phyloP scores from a whole-genome alignment of 352 stramenopile genomes.

The Globisporangium sylvaticum region DNA sequence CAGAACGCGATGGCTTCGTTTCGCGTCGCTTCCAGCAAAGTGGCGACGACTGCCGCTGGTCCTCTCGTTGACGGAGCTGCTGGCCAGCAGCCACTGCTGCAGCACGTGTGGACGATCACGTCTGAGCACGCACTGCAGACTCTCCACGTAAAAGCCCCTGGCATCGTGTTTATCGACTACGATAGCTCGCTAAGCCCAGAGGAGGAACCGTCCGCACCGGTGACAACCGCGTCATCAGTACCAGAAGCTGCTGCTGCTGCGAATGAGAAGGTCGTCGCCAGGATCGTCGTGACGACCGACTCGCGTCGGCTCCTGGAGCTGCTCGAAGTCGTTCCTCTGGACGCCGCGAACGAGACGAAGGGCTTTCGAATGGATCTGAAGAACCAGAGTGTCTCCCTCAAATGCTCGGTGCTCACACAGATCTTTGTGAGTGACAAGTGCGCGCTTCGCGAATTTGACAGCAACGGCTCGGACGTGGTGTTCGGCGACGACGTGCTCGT shows the following conservation, averaged over 20 bases:
- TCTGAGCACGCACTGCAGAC: background rate
- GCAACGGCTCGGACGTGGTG: background rate
- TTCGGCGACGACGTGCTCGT: conserved; percentile 8
- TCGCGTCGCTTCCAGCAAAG: background rate
- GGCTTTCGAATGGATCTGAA: conserved; percentile 1
- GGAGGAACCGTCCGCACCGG: background rate
- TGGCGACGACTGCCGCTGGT: background rate
- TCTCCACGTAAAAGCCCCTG: conserved; percentile 6
- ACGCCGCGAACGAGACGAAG: background rate
- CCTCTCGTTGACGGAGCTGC: background rate
- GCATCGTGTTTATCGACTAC: conserved; percentile 1
- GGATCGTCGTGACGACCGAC: conserved; percentile 7
- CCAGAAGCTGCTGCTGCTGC: background rate
- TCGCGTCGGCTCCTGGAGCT: background rate
- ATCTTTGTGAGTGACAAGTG: conserved; percentile 4
- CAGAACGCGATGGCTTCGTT: background rate
- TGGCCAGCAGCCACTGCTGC: background rate
- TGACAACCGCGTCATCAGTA: background rate
- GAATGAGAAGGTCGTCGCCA: background rate
- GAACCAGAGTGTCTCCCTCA: background rate
- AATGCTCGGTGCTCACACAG: background rate
- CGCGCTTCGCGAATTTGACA: background rate
- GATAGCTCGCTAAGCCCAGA: background rate
- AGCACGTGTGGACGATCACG: conserved; percentile 5
- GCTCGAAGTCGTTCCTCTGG: conserved; percentile 4